Conservation (phyloP, 805 yeast species). For the Barnettozyma pratensis region DNA sequence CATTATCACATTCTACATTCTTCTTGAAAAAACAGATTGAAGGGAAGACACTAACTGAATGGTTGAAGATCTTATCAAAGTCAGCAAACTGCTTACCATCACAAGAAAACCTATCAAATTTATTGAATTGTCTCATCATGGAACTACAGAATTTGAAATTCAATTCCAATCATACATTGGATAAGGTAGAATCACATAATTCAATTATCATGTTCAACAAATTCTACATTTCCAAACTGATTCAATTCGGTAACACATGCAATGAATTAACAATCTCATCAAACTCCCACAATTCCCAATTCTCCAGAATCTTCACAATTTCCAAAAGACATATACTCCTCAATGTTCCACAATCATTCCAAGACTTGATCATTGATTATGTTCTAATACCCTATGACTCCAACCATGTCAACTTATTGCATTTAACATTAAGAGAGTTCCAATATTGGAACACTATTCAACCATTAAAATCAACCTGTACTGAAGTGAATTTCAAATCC, state of each 20-base stretch:
- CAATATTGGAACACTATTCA: conserved; percentile 18
- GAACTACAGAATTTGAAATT: conserved; percentile 24
- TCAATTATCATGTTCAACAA: conserved; percentile 49
- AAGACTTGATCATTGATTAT: conserved; percentile 45
- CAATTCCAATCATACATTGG: conserved; percentile 19
- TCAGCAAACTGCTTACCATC: conserved; percentile 4
- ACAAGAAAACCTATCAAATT: not conserved
- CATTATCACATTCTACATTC: conserved; percentile 28
- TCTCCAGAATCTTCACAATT: conserved; percentile 32
- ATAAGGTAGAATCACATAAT: conserved; percentile 43
- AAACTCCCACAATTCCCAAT: conserved; percentile 6
- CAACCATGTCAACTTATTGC: conserved; percentile 41
- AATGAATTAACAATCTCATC: conserved; percentile 8
- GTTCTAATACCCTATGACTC: conserved; percentile 34
- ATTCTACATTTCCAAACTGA: conserved; percentile 21
- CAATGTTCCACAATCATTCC: conserved; percentile 45
- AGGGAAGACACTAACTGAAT: conserved; percentile 1
- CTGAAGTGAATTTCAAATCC: conserved; percentile 1
- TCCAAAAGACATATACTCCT: conserved; percentile 45
- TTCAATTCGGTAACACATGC: conserved; percentile 5
- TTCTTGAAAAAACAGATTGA: conserved; percentile 16
- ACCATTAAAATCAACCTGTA: conserved; percentile 3
- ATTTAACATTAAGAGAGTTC: conserved; percentile 44
- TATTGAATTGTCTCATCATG: conserved; percentile 13
- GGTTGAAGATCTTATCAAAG: conserved; percentile 11